phyloP scores from a whole-genome alignment of 2,329 filamentous ascomycete genomes.

The Trichoderma atrobrunneum region DNA sequence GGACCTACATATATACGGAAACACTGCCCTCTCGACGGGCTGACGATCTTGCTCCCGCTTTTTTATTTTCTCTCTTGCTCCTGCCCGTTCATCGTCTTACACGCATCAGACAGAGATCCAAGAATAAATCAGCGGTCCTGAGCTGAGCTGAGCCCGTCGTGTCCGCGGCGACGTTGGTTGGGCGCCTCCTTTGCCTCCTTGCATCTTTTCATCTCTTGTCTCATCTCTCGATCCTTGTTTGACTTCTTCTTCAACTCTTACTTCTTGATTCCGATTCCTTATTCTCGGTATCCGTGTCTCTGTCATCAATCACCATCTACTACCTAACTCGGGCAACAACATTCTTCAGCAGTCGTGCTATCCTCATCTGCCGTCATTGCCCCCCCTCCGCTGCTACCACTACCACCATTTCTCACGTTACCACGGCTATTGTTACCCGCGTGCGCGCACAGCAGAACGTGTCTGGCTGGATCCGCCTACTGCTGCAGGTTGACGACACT shows the following conservation, averaged over 20 bases:
- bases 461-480: constrained; percentile 18
- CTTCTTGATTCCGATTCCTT: background rate
- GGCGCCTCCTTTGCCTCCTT: background rate
- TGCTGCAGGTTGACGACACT: constrained; percentile 29
- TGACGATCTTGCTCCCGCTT: constrained; percentile 3
- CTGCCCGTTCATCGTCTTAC: constrained; percentile 4
- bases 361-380: constrained; percentile 1
- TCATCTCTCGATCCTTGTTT: background rate
- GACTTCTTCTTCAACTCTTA: background rate
- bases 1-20: constrained; percentile 8
- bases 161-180: background rate
- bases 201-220: background rate
- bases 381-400: background rate
- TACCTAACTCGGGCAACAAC: background rate
- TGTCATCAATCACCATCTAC: background rate
- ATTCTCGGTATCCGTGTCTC: background rate
- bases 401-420: constrained; percentile 5
- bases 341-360: background rate
- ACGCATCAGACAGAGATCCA: constrained; percentile 1
- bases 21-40: constrained; percentile 6
- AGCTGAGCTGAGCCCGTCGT: background rate
- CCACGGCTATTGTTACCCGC: constrained; percentile 18
- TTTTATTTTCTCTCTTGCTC: background rate
- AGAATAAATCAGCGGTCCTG: background rate
- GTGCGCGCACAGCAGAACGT: constrained; percentile 16